These are phyloP conservation scores for Alternaria viburni DNA, from an alignment of 2,329 filamentous ascomycete genomes.

Conservation along the genomic window DNA sequence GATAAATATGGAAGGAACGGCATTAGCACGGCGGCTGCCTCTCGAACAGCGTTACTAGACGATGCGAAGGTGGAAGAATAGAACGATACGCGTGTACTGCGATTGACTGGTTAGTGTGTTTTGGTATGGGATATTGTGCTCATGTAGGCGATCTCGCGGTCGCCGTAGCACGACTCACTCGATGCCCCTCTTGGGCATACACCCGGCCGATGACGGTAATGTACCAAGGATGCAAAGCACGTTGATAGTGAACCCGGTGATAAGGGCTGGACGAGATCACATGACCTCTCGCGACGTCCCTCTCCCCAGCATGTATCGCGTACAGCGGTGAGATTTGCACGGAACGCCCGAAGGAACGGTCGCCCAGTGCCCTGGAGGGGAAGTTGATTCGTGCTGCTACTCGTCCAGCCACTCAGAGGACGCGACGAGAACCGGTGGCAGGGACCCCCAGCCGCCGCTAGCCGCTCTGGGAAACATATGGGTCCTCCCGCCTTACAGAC, in stretches of 20 bases:
- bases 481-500: constrained; percentile 21
- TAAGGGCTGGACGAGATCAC: constrained; percentile 16
- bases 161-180: not conserved
- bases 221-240: not conserved
- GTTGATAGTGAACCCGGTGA: constrained; percentile 11
- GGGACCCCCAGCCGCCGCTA: constrained; percentile 17
- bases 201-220: not conserved
- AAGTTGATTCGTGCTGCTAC: constrained; percentile 12
- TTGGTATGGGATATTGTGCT: constrained; percentile 6
- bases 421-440: constrained; percentile 15
- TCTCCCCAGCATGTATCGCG: constrained; percentile 15
- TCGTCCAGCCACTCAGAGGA: constrained; percentile 20
- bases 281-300: constrained; percentile 22
- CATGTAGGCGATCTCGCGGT: constrained; percentile 24
- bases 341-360: constrained; percentile 24
- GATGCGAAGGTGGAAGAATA: constrained; percentile 1
- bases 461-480: constrained; percentile 18
- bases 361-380: constrained; percentile 18
- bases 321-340: constrained; percentile 30
- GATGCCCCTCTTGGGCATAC: constrained; percentile 9
- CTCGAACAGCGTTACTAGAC: not conserved
- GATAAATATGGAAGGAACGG: constrained; percentile 22
- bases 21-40: constrained; percentile 16
- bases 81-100: not conserved
- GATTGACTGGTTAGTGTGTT: constrained; percentile 10